Evolutionary conservation across 2,329 filamentous ascomycete genomes (phyloP), one percentile per base, ranked within the genome.

Genomic region (Magnaporthales sp.): DNA sequence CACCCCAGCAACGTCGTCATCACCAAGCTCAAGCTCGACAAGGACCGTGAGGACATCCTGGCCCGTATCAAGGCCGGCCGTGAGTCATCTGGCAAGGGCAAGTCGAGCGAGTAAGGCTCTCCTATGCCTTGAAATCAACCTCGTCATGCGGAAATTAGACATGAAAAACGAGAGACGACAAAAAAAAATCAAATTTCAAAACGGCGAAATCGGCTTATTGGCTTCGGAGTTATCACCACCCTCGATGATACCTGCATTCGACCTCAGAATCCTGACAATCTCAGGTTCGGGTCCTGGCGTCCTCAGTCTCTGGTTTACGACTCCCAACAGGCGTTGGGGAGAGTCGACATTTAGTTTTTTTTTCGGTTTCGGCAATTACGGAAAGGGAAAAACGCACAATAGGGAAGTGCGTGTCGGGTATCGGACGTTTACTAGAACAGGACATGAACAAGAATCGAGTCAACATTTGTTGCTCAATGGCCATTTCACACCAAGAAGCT

Each of bases 1-100:
- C 91, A 94, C 84, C 90, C 95, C 77, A 96, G 91, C 84, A 98
- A 98, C 84, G 92, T 97, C 75, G 90, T 97, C 85, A 91, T 99
- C 86, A 97, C 90, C 85, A 97, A 97, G 89, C 88, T 98, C 81
- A 97, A 98, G 91, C 87, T 97, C 77, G 91, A 95, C 87, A 94
- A 95, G 89, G 91, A 96, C 84, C 90, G 92, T 75, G 91, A 95
- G 87, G 84, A 83, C 80, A 95, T 95, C 78, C 86, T 96, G 75
- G 91, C 92, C 84, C 89, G 92, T 83, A 92, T 91, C 84, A 89
- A 89, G 83, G 81, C 84, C 73, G 92, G 91, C 77, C 89, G 91
- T 72, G 91, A 94, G 84, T 85, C 88, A 78, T 84, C 84, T 79
- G 83, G 83, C 80, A 93, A 93, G 85, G 82, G 80, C 83, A 89